phyloP scores from a whole-genome alignment of 2,329 filamentous ascomycete species.

The Sodiomyces alkalinus region DNA sequence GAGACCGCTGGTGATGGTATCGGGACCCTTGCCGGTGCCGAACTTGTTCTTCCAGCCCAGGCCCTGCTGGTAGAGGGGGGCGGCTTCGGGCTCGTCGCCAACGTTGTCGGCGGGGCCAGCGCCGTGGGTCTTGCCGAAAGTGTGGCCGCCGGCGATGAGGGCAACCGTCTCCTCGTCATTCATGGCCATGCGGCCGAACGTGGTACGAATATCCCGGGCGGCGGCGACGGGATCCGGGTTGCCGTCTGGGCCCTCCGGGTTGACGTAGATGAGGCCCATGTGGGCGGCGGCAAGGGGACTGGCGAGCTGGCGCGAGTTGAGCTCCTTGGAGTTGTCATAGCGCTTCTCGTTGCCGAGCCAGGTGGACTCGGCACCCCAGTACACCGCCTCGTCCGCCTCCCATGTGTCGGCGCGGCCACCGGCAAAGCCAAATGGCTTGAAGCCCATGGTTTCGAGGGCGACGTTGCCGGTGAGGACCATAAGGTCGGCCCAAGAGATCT shows the following conservation, averaged over 20 bases:
- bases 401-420: conserved; percentile 58
- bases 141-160: conserved; percentile 63
- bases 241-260: conserved; percentile 64
- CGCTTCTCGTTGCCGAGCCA: conserved; percentile 63
- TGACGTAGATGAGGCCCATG: conserved; percentile 72
- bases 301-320: conserved; percentile 50
- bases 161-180: conserved; percentile 71
- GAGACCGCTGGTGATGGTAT: conserved; percentile 61
- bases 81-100: conserved; percentile 51
- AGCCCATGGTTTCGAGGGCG: conserved; percentile 61
- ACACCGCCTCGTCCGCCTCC: conserved; percentile 61
- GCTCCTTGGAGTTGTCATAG: conserved; percentile 35
- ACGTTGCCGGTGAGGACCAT: conserved; percentile 60
- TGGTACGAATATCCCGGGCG: conserved; percentile 56
- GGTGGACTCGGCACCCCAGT: conserved; percentile 61
- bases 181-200: conserved; percentile 72
- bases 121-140: conserved; percentile 71
- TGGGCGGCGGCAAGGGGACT: conserved; percentile 51
- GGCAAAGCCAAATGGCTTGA: conserved; percentile 59
- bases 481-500: conserved; percentile 69
- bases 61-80: conserved; percentile 49
- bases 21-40: conserved; percentile 49
- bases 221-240: conserved; percentile 54
- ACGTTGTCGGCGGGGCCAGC: conserved; percentile 49
- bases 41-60: conserved; percentile 57